These are phyloP conservation scores for Umbellularia californica DNA, from an alignment of 164 flowering plant genomes.

Conservation along the genomic window DNA sequence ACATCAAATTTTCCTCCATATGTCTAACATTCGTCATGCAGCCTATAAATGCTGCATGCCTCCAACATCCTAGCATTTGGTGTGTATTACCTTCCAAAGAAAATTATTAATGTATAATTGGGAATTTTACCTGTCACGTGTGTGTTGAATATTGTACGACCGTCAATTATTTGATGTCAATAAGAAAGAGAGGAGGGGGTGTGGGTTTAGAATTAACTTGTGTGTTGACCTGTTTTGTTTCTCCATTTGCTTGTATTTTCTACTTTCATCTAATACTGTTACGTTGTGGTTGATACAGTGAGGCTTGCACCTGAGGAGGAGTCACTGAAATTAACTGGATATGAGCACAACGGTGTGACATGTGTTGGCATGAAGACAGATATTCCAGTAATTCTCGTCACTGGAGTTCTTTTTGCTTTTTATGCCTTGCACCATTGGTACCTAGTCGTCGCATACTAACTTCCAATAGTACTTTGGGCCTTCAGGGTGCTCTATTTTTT, in stretches of 20 bases:
- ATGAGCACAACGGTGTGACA: constrained; percentile 90
- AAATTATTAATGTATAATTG: too few relatives aligned
- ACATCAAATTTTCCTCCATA: too few relatives aligned
- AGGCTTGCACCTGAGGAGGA: constrained; percentile 98
- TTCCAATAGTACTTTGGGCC: neutral
- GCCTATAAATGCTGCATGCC: too few relatives aligned
- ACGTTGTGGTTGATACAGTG: constrained; percentile 37
- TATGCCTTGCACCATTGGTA: neutral
- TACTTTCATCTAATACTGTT: too few relatives aligned
- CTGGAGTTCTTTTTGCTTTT: neutral
- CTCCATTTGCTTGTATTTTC: neutral
- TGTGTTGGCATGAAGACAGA: constrained; percentile 95
- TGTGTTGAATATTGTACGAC: too few relatives aligned
- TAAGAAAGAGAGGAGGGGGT: too few relatives aligned
- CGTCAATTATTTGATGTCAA: too few relatives aligned
- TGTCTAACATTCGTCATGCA: too few relatives aligned
- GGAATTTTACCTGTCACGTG: too few relatives aligned
- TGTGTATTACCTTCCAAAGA: too few relatives aligned
- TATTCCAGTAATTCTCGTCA: constrained; percentile 58
- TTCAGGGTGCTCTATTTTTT: neutral
- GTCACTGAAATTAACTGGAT: constrained; percentile 76
- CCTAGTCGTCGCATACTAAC: neutral
- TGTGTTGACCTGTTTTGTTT: neutral
- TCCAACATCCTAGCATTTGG: too few relatives aligned
- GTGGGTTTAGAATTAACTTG: too few relatives aligned